A percentile compares a stretch with the other conserved stretches of the same genome.
Conservation (phyloP, 2,329 filamentous ascomycete genomes). For the Byssothecium circinans region DNA sequence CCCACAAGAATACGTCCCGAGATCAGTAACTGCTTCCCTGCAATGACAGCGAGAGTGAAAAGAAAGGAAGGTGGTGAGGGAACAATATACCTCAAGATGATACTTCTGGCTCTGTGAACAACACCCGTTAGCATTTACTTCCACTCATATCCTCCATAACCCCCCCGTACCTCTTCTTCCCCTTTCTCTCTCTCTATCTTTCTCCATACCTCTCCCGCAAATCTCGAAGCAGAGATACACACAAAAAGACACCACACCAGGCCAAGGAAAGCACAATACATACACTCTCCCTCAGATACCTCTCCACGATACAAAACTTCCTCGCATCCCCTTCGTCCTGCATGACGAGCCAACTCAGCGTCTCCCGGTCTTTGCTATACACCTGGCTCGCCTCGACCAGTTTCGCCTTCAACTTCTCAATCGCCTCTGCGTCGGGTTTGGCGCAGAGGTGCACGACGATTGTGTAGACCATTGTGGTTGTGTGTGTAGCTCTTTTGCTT, state of each 20-base stretch:
- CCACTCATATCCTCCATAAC: too few relatives aligned
- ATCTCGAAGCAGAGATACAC: too few relatives aligned
- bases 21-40: too few relatives aligned
- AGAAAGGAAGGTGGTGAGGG: neutral
- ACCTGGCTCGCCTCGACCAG: slow-evolving; percentile 73
- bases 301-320: slow-evolving; percentile 75
- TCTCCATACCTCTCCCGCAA: too few relatives aligned
- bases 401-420: slow-evolving; percentile 70
- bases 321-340: slow-evolving; percentile 69
- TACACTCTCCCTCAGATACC: slow-evolving; percentile 68
- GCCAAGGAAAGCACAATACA: too few relatives aligned
- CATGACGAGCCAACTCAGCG: slow-evolving; percentile 70
- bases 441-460: slow-evolving; percentile 71
- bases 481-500: slow-evolving; percentile 2
- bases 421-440: slow-evolving; percentile 64
- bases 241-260: too few relatives aligned
- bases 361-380: slow-evolving; percentile 73
- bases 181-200: too few relatives aligned
- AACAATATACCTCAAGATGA: slow-evolving; percentile 40
- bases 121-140: slow-evolving; percentile 7
- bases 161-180: too few relatives aligned
- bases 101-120: slow-evolving; percentile 43
- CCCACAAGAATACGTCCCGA: too few relatives aligned
- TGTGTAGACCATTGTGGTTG: slow-evolving; percentile 64
- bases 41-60: too few relatives aligned